Conservation (phyloP, 2,329 filamentous ascomycete species). For the Myriangium duriaei region DNA sequence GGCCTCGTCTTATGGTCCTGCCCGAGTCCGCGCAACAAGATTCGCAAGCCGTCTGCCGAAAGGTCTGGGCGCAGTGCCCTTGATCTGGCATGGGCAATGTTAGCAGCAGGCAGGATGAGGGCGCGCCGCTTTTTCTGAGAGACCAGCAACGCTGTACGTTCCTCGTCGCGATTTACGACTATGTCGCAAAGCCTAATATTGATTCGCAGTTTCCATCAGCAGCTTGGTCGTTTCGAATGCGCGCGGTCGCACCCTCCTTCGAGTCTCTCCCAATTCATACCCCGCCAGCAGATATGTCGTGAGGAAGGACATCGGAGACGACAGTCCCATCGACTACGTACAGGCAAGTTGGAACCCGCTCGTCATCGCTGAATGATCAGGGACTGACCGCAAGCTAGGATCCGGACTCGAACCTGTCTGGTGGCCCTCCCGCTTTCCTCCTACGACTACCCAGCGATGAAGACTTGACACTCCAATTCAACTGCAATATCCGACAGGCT, state of each 20-base stretch:
- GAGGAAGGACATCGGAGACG: constrained; percentile 60
- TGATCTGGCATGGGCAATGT: constrained; percentile 67
- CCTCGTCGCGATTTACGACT: constrained; percentile 60
- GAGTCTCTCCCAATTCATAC: constrained; percentile 72
- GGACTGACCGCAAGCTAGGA: constrained; percentile 45
- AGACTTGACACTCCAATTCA: constrained; percentile 86
- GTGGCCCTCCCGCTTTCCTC: constrained; percentile 56
- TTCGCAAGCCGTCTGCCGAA: no score
- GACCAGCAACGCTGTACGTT: constrained; percentile 82
- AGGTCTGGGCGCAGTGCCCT: constrained; percentile 4
- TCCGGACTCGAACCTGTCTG: constrained; percentile 44
- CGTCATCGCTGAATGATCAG: background rate
- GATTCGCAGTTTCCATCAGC: constrained; percentile 64
- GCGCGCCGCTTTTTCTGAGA: constrained; percentile 65
- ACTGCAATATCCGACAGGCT: constrained; percentile 58
- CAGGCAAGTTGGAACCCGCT: constrained; percentile 49
- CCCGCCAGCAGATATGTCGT: constrained; percentile 68
- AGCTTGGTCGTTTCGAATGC: constrained; percentile 71
- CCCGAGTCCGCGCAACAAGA: no score
- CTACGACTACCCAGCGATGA: constrained; percentile 82
- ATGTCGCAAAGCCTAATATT: constrained; percentile 80
- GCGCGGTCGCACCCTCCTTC: constrained; percentile 62
- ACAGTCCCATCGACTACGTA: constrained; percentile 72
- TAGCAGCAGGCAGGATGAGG: constrained; percentile 78
- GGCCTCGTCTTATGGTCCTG: no score